phyloP scores from a whole-genome alignment of 2,329 filamentous ascomycete genomes.

The Sporothrix globosa region DNA sequence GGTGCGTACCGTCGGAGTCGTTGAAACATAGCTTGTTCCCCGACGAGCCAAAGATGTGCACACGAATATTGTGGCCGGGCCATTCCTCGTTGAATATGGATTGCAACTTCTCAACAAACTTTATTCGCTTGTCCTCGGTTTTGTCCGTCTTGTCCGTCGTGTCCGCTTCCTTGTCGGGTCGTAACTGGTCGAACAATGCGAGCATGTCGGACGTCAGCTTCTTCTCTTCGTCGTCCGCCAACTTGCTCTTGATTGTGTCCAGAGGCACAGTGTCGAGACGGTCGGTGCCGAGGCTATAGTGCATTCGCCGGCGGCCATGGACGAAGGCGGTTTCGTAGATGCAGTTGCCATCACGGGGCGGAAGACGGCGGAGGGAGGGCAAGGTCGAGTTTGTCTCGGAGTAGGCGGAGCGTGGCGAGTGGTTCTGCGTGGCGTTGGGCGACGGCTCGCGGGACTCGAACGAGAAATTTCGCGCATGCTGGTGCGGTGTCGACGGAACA shows the following conservation, averaged over 20 bases:
- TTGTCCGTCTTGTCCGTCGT: slow-evolving; percentile 44
- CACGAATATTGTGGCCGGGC: slow-evolving; percentile 86
- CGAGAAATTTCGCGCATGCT: slow-evolving; percentile 80
- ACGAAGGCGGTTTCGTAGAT: slow-evolving; percentile 87
- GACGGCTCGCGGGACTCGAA: slow-evolving; percentile 79
- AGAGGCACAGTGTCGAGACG: slow-evolving; percentile 71
- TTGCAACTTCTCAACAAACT: slow-evolving; percentile 84
- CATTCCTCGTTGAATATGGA: slow-evolving; percentile 86
- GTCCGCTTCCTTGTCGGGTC: slow-evolving; percentile 63
- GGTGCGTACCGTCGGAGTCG: slow-evolving; percentile 79
- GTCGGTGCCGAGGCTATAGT: slow-evolving; percentile 86
- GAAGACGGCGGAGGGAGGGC: slow-evolving; percentile 67
- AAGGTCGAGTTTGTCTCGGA: slow-evolving; percentile 81
- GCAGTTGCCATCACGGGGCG: slow-evolving; percentile 66
- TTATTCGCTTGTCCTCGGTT: slow-evolving; percentile 74
- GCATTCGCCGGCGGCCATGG: slow-evolving; percentile 81
- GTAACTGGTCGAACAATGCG: slow-evolving; percentile 79
- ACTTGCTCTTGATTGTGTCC: slow-evolving; percentile 70
- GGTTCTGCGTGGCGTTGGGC: slow-evolving; percentile 73
- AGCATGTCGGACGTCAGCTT: slow-evolving; percentile 81
- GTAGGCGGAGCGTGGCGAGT: slow-evolving; percentile 86
- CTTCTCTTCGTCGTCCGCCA: slow-evolving; percentile 72
- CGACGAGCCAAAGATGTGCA: slow-evolving; percentile 96
- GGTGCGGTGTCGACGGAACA: slow-evolving; percentile 89
- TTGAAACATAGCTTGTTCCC: slow-evolving; percentile 93